Conservation (phyloP, 352 stramenopile species). For the Globisporangium megalacanthum region DNA sequence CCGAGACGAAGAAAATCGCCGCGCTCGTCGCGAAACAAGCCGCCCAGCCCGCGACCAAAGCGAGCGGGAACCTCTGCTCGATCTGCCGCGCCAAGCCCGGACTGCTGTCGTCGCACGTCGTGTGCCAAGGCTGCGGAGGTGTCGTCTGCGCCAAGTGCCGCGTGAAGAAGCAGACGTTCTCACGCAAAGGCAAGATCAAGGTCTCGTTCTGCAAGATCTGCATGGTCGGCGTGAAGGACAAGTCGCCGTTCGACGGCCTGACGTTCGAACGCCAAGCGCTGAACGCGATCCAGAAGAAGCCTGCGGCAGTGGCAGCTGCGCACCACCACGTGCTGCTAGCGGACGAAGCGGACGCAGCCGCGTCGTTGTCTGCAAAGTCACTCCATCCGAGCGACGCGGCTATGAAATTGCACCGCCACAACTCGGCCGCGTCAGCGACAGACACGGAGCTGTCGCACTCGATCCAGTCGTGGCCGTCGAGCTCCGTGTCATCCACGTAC, state of each 20-base stretch:
- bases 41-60: constrained; percentile 20
- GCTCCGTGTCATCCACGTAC: constrained; percentile 37
- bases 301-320: background rate
- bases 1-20: constrained; percentile 68
- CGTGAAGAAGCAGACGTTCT: constrained; percentile 54
- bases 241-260: constrained; percentile 59
- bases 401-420: constrained; percentile 20
- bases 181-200: constrained; percentile 52
- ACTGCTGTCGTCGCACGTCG: constrained; percentile 45
- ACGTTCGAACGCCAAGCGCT: constrained; percentile 29
- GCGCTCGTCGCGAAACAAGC: constrained; percentile 47
- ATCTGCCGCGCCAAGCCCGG: constrained; percentile 56
- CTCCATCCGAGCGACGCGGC: no score
- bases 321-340: background rate
- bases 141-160: constrained; percentile 75
- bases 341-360: no score
- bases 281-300: constrained; percentile 24
- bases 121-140: constrained; percentile 58
- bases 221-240: constrained; percentile 58
- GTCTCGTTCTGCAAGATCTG: constrained; percentile 70
- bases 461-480: constrained; percentile 53
- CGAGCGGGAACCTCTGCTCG: constrained; percentile 43
- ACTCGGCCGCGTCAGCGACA: constrained; percentile 21
- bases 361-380: no score
- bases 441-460: constrained; percentile 60